Percentiles rank a stretch among this genome's conserved stretches.
These are phyloP conservation scores for Capsicum chinense DNA, from an alignment of 257 asterid genomes.

Conservation along the genomic window DNA sequence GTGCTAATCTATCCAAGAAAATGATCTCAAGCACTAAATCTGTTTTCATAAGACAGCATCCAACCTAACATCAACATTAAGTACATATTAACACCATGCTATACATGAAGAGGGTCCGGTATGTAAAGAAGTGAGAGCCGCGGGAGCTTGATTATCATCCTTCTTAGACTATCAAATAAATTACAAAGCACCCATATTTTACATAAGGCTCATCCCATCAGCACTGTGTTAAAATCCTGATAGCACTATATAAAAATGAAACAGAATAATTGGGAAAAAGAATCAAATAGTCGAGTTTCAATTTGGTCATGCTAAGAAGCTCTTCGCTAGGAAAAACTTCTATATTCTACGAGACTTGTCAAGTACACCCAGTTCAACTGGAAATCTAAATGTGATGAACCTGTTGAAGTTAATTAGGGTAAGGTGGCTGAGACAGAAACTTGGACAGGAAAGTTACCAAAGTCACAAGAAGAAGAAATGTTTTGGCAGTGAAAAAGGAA, in stretches of 20 bases:
- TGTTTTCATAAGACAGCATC: not conserved
- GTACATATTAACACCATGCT: not conserved
- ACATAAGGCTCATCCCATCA: not conserved
- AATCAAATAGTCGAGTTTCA: not conserved
- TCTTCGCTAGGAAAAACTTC: not conserved
- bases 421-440: not conserved
- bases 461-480: not conserved
- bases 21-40: not conserved
- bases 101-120: not conserved
- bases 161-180: not conserved
- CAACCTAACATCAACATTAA: not conserved
- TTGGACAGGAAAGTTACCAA: not conserved
- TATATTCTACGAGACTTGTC: not conserved
- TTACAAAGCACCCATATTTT: not conserved
- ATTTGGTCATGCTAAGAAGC: not conserved
- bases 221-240: not conserved
- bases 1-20: not conserved
- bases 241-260: not conserved
- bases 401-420: not conserved
- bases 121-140: not conserved
- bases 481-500: not conserved
- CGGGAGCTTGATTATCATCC: not conserved
- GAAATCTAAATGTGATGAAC: not conserved
- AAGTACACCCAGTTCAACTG: not conserved
- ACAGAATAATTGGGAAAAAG: not conserved